Conservation (phyloP, 2,329 filamentous ascomycete genomes). For the Ceratocystis diversiconidia region DNA sequence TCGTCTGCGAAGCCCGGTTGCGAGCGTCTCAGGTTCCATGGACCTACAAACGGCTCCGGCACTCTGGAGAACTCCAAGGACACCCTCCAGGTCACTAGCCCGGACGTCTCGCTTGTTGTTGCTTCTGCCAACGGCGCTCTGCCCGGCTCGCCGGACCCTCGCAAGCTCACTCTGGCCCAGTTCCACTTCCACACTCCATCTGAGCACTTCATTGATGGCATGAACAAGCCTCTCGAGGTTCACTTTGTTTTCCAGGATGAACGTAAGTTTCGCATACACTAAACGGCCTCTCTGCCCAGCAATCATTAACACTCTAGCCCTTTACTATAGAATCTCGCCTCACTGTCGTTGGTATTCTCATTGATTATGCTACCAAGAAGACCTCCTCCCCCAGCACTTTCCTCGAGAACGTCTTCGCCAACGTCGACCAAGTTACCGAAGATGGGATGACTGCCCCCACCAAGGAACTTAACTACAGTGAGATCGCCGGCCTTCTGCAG, state of each 20-base stretch:
- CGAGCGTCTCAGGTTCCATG: conserved; percentile 18
- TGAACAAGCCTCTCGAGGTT: conserved; percentile 29
- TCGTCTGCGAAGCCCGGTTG: conserved; percentile 23
- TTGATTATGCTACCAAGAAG: conserved; percentile 23
- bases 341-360: conserved; percentile 28
- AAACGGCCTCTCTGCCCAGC: neutral
- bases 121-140: neutral
- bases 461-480: conserved; percentile 30
- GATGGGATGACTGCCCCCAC: conserved; percentile 28
- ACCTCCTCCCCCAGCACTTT: conserved; percentile 20
- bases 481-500: conserved; percentile 27
- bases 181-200: conserved; percentile 49
- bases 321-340: conserved; percentile 17
- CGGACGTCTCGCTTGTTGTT: neutral
- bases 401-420: conserved; percentile 27
- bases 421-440: conserved; percentile 21
- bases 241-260: conserved; percentile 30
- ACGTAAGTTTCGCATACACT: conserved; percentile 5
- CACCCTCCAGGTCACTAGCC: conserved; percentile 32
- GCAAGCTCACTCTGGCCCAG: conserved; percentile 33
- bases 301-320: neutral
- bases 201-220: conserved; percentile 39
- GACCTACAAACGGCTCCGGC: conserved; percentile 25
- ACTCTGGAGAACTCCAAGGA: conserved; percentile 37
- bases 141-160: conserved; percentile 26